Conservation (phyloP, 2,329 filamentous ascomycete genomes). For the Huntiella abstrusa region DNA sequence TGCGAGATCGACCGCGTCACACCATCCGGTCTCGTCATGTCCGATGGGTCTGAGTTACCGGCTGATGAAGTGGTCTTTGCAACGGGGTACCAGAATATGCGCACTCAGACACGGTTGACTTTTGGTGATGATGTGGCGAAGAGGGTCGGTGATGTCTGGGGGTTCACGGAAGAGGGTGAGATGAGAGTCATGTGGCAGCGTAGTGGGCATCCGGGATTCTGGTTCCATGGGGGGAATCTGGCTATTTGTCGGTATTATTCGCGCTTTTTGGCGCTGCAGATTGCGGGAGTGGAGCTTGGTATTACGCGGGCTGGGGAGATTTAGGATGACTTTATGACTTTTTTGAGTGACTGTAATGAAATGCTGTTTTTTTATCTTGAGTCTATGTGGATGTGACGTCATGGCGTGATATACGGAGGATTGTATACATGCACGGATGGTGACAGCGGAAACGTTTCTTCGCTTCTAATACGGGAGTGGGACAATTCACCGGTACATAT, state of each 20-base stretch:
- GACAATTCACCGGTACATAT: no score
- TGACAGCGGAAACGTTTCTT: no score
- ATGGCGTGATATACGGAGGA: background rate
- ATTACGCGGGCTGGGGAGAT: slow-evolving; percentile 19
- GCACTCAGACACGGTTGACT: slow-evolving; percentile 38
- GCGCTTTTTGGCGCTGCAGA: slow-evolving; percentile 31
- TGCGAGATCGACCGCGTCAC: slow-evolving; percentile 34
- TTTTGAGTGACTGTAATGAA: background rate
- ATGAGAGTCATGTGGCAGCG: slow-evolving; percentile 37
- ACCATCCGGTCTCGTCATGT: slow-evolving; percentile 25
- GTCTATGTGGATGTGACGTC: background rate
- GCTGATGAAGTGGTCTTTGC: slow-evolving; percentile 47
- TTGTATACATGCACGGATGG: no score
- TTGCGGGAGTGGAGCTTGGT: slow-evolving; percentile 26
- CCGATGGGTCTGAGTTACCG: slow-evolving; percentile 35
- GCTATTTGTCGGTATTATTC: slow-evolving; percentile 44
- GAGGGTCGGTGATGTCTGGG: slow-evolving; percentile 40
- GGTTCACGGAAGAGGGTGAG: slow-evolving; percentile 38
- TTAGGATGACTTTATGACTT: background rate
- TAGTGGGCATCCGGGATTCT: slow-evolving; percentile 44
- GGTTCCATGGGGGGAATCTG: slow-evolving; percentile 47
- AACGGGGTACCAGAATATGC: slow-evolving; percentile 51
- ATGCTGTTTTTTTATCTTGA: background rate
- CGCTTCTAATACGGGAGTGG: no score
- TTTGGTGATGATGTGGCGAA: slow-evolving; percentile 44